Conservation (phyloP, 2,329 filamentous ascomycete species). For the Metarhizium brunneum region DNA sequence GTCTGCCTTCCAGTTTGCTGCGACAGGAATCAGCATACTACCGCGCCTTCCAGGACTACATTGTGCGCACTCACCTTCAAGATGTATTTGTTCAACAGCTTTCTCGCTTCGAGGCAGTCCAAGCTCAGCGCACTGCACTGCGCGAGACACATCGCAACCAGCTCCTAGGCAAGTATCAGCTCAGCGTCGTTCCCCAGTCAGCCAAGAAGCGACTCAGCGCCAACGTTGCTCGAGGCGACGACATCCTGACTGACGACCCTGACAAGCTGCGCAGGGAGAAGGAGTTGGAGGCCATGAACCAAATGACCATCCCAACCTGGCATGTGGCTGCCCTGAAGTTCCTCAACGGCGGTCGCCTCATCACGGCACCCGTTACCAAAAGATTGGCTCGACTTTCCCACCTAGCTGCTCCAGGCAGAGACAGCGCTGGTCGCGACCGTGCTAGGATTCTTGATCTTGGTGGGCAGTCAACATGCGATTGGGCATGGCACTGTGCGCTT, state of each 20-base stretch:
- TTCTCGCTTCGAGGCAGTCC: conserved; percentile 79
- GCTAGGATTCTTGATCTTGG: conserved; percentile 76
- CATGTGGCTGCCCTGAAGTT: conserved; percentile 51
- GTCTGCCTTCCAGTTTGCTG: conserved; percentile 41
- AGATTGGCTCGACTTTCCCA: conserved; percentile 46
- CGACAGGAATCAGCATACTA: conserved; percentile 73
- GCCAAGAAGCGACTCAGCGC: conserved; percentile 62
- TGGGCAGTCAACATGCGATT: conserved; percentile 77
- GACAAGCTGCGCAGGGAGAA: conserved; percentile 60
- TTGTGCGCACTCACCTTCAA: conserved; percentile 52
- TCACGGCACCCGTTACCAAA: conserved; percentile 55
- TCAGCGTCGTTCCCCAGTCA: conserved; percentile 58
- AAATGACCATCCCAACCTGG: conserved; percentile 55
- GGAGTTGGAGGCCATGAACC: conserved; percentile 69
- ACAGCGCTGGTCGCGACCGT: conserved; percentile 39
- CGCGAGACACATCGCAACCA: conserved; percentile 66
- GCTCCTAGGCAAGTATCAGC: conserved; percentile 75
- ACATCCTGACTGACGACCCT: conserved; percentile 52
- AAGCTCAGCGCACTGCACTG: conserved; percentile 70
- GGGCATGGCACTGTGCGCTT: conserved; percentile 88
- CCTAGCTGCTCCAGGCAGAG: conserved; percentile 27
- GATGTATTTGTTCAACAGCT: conserved; percentile 83
- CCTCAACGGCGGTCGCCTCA: conserved; percentile 55
- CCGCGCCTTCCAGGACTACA: conserved; percentile 71
- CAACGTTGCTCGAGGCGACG: conserved; percentile 66